Conservation (phyloP, 345 rosid species). For the Bretschneidera sinensis region DNA sequence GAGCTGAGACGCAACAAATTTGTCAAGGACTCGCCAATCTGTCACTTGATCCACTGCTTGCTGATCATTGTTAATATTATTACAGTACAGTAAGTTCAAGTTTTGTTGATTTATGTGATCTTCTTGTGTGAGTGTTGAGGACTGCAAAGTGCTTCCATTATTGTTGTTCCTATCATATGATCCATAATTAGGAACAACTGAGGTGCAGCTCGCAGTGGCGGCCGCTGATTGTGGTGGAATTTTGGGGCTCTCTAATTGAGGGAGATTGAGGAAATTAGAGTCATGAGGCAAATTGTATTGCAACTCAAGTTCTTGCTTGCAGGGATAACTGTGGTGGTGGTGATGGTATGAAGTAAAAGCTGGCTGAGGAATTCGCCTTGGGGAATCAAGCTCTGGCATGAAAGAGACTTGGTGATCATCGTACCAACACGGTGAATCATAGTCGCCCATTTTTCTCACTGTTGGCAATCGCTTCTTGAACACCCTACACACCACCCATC, state of each 20-base stretch:
- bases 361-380: slow-evolving; percentile 43
- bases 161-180: slow-evolving; percentile 36
- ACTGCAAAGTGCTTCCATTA: slow-evolving; percentile 55
- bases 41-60: slow-evolving; percentile 76
- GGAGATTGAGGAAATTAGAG: slow-evolving; percentile 70
- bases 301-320: slow-evolving; percentile 82
- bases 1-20: slow-evolving; percentile 94
- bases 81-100: slow-evolving; percentile 43
- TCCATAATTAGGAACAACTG: slow-evolving; percentile 37
- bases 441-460: slow-evolving; percentile 53
- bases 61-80: slow-evolving; percentile 32
- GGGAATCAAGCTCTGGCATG: slow-evolving; percentile 65
- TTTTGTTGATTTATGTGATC: slow-evolving; percentile 49
- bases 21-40: slow-evolving; percentile 95
- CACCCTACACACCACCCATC: slow-evolving; percentile 97
- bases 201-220: slow-evolving; percentile 42
- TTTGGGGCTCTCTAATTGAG: slow-evolving; percentile 77
- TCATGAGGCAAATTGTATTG: slow-evolving; percentile 47
- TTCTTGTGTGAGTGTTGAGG: slow-evolving; percentile 51
- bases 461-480: slow-evolving; percentile 82
- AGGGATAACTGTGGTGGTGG: slow-evolving; percentile 54
- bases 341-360: slow-evolving; percentile 39
- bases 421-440: slow-evolving; percentile 74
- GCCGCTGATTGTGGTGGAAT: slow-evolving; percentile 49
- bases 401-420: slow-evolving; percentile 80